phyloP scores from a whole-genome alignment of 2,329 filamentous ascomycete species.

The Aspergillus ochraceoroseus region DNA sequence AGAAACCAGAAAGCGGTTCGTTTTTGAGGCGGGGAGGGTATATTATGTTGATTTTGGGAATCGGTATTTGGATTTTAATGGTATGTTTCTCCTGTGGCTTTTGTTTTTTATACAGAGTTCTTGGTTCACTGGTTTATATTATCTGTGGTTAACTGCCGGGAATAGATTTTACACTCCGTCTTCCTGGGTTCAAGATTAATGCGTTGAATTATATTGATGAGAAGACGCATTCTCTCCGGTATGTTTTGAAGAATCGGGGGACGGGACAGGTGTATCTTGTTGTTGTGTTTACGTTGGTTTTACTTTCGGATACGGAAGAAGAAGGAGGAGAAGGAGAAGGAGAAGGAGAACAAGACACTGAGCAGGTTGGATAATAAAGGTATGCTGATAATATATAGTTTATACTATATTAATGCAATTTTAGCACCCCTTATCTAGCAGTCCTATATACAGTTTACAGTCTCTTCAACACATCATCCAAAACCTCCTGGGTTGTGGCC shows the following conservation, averaged over 20 bases:
- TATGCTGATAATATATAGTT: conserved; percentile 22
- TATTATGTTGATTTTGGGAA: conserved; percentile 79
- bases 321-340: conserved; percentile 6
- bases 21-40: conserved; percentile 57
- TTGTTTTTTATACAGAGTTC: conserved; percentile 1
- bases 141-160: not conserved
- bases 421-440: conserved; percentile 3
- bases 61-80: conserved; percentile 82
- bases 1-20: conserved; percentile 52
- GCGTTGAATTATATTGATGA: conserved; percentile 45
- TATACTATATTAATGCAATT: not conserved
- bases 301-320: conserved; percentile 12
- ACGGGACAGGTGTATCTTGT: conserved; percentile 75
- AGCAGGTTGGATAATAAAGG: too few species aligned
- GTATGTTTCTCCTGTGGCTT: conserved; percentile 33
- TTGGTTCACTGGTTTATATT: not conserved
- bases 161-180: conserved; percentile 39
- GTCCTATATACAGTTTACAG: conserved; percentile 51
- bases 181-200: conserved; percentile 37
- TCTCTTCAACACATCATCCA: conserved; percentile 78
- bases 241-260: conserved; percentile 76
- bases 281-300: conserved; percentile 71
- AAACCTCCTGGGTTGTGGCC: conserved; percentile 78
- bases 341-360: conserved; percentile 21
- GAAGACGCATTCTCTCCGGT: conserved; percentile 81